Base-by-base conservation (phyloP, 2,329 filamentous ascomycete species). In the Sarocladium strictum region DNA sequence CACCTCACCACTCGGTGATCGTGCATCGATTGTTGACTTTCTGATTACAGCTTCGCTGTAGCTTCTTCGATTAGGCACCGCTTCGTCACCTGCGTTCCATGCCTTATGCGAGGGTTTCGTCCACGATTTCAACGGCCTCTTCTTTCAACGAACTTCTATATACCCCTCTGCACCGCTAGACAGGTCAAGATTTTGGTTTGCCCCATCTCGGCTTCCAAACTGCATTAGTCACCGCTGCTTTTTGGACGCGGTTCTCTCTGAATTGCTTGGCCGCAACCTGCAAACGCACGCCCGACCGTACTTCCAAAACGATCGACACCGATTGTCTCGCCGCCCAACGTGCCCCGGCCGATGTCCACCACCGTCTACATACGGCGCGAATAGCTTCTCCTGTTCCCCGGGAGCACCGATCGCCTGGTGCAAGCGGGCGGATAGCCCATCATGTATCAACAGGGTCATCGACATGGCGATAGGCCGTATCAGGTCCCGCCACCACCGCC, bases 371-470 rank as follows among this genome's bases (percentile, higher is more conserved):
- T 17, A 12, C 17, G 7, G 3, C 12, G 29, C 29, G 12, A 32
- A 12, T 12, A 32, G 29, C 29, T 32, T 32, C 29, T 9, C 24
- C 24, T 27, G 15, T 3, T 21, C 12, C 24, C 21, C 6, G 6
- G n/a, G 11, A 27, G 23, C 43, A 53, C 43, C 33, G 56, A 38
- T 53, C 50, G 50, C 50, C 33, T 38, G 11, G 50, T 23, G 17
- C 33, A 60, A 60, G 62, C 63, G 61, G 63, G 63, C 59, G 19
- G 10, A 10, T 29, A 27, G 59, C 62, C 64, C 64, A 68, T 58
- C 67, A 84, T 84, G 80, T 84, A 82, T 69, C 74, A 76, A 64
- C 74, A 74, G 60, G 69, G 73, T 49, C 79, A 80, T 65, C 71
- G 78, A 66, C 72, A 75, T 70, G 70, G 83, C 63, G 71, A 74